These are phyloP conservation scores for Metarhizium robertsii DNA, from an alignment of 2,329 filamentous ascomycete species.

Conservation along the genomic window DNA sequence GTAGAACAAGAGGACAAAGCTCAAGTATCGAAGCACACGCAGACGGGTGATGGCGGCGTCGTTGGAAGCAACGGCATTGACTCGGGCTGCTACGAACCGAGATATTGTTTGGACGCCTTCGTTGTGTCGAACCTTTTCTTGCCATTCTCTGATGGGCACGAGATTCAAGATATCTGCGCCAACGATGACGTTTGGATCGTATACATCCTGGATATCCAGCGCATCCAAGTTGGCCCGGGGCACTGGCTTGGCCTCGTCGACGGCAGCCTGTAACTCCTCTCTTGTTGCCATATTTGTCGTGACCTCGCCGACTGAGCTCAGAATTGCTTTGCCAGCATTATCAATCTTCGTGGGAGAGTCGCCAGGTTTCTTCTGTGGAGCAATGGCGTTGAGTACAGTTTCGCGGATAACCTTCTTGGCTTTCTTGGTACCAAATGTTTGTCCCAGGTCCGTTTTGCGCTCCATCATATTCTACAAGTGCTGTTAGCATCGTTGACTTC, in stretches of 20 bases:
- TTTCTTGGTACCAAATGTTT: slow-evolving; percentile 79
- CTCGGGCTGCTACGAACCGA: slow-evolving; percentile 55
- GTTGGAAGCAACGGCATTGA: slow-evolving; percentile 44
- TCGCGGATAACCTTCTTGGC: slow-evolving; percentile 68
- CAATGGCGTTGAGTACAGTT: slow-evolving; percentile 62
- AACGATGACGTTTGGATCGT: slow-evolving; percentile 57
- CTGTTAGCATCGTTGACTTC: background rate
- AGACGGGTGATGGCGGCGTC: slow-evolving; percentile 43
- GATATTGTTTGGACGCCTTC: slow-evolving; percentile 48
- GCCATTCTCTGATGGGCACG: slow-evolving; percentile 66
- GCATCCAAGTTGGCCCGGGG: slow-evolving; percentile 61
- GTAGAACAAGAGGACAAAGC: slow-evolving; percentile 47
- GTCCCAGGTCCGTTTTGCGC: slow-evolving; percentile 59
- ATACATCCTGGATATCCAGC: slow-evolving; percentile 61
- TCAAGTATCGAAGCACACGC: slow-evolving; percentile 51
- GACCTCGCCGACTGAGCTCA: slow-evolving; percentile 52
- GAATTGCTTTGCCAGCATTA: slow-evolving; percentile 47
- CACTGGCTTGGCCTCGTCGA: slow-evolving; percentile 62
- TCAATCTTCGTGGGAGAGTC: slow-evolving; percentile 40
- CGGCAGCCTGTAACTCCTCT: slow-evolving; percentile 53
- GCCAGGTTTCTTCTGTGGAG: slow-evolving; percentile 26
- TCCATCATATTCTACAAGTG: slow-evolving; percentile 43
- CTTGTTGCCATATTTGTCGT: slow-evolving; percentile 58
- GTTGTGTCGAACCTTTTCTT: slow-evolving; percentile 51
- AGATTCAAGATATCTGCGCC: slow-evolving; percentile 57